phyloP scores from a whole-genome alignment of 139 green algal genomes.

The Gonium pectorale region DNA sequence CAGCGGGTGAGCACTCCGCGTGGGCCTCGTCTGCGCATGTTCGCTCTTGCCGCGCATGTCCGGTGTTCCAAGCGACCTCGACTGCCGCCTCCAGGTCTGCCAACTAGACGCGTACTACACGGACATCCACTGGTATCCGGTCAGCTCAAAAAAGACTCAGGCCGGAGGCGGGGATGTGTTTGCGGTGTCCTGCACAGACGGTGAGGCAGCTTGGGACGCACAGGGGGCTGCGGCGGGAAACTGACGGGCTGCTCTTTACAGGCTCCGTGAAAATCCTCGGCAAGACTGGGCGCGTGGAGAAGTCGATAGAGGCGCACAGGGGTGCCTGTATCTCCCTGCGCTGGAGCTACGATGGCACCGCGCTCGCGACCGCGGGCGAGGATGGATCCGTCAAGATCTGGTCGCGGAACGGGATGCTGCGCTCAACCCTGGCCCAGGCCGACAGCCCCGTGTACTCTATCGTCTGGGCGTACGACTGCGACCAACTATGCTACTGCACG shows the following conservation, averaged over 20 bases:
- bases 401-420: slow-evolving; percentile 84
- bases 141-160: slow-evolving; percentile 63
- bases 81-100: slow-evolving; percentile 77
- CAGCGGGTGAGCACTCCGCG: too few relatives aligned
- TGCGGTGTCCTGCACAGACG: slow-evolving; percentile 77
- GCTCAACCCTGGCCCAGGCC: slow-evolving; percentile 69
- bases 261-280: slow-evolving; percentile 77
- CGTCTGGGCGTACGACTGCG: slow-evolving; percentile 74
- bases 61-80: slow-evolving; percentile 29
- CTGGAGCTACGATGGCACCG: slow-evolving; percentile 84
- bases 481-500: slow-evolving; percentile 71
- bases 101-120: slow-evolving; percentile 69
- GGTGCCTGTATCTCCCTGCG: slow-evolving; percentile 74
- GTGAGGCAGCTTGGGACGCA: too few relatives aligned
- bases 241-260: slow-evolving; percentile 11
- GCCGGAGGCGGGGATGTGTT: slow-evolving; percentile 66
- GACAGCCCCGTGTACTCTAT: slow-evolving; percentile 75
- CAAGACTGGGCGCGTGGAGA: slow-evolving; percentile 73
- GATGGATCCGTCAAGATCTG: slow-evolving; percentile 87
- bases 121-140: slow-evolving; percentile 76
- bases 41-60: slow-evolving; percentile 20
- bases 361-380: slow-evolving; percentile 82
- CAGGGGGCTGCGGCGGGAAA: not conserved
- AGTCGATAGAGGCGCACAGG: slow-evolving; percentile 77
- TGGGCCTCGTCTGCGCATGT: not conserved